phyloP scores from a whole-genome alignment of 2,329 filamentous ascomycete genomes.

The Trichoderma atroviride region DNA sequence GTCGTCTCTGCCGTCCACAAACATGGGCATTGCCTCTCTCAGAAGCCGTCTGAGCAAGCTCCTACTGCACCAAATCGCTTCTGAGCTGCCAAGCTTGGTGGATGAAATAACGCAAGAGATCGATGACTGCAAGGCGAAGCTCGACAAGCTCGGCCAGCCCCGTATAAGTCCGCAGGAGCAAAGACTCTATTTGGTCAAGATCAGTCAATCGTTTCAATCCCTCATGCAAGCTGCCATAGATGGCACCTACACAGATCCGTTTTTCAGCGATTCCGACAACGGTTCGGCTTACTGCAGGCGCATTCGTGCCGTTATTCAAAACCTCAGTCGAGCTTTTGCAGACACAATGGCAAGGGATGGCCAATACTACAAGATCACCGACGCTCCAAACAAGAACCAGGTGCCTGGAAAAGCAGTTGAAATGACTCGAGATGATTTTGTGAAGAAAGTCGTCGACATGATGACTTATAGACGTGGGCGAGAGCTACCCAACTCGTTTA shows the following conservation, averaged over 20 bases:
- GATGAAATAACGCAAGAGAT: slow-evolving; percentile 46
- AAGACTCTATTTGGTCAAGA: slow-evolving; percentile 48
- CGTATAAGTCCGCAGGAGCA: slow-evolving; percentile 52
- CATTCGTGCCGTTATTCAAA: slow-evolving; percentile 58
- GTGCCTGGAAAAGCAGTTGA: background rate
- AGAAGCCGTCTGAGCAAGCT: slow-evolving; percentile 54
- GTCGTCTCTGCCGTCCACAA: slow-evolving; percentile 37
- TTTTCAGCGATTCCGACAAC: slow-evolving; percentile 49
- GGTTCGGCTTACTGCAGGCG: slow-evolving; percentile 44
- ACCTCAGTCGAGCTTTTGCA: slow-evolving; percentile 51
- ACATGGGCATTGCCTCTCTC: slow-evolving; percentile 53
- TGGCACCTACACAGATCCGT: slow-evolving; percentile 55
- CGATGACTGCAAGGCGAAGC: slow-evolving; percentile 37
- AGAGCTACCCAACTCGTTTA: slow-evolving; percentile 64
- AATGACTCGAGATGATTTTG: slow-evolving; percentile 29
- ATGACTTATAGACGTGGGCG: slow-evolving; percentile 38
- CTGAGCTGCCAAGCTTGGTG: slow-evolving; percentile 50
- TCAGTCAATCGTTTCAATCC: slow-evolving; percentile 49
- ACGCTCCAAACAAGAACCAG: background rate
- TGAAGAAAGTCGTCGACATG: slow-evolving; percentile 31
- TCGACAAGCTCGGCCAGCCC: slow-evolving; percentile 53
- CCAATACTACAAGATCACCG: slow-evolving; percentile 33
- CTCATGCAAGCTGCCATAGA: slow-evolving; percentile 51
- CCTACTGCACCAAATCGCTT: slow-evolving; percentile 50
- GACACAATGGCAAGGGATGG: slow-evolving; percentile 47